These are phyloP conservation scores for Pichia sp. DNA, from an alignment of 1,139 yeast genomes.

Conservation along the genomic window DNA sequence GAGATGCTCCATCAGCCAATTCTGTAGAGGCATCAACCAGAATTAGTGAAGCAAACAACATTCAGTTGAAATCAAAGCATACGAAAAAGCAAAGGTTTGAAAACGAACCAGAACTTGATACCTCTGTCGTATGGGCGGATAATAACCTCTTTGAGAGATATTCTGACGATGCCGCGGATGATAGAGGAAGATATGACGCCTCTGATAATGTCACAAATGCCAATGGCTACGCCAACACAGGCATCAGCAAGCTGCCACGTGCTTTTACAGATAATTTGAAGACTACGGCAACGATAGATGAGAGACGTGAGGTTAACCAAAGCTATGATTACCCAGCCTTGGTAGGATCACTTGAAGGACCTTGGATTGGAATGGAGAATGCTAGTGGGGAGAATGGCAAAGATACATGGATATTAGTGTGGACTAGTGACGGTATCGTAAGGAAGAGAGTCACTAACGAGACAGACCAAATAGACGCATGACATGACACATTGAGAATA, in stretches of 20 bases:
- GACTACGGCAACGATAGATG: slow-evolving; percentile 38
- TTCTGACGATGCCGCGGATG: too few relatives aligned
- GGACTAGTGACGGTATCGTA: slow-evolving; percentile 52
- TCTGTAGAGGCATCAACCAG: not conserved
- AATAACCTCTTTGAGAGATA: too few relatives aligned
- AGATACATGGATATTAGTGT: slow-evolving; percentile 31
- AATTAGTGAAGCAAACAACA: not conserved
- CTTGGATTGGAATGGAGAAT: slow-evolving; percentile 63
- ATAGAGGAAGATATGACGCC: too few relatives aligned
- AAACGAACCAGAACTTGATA: not conserved
- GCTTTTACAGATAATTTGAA: too few relatives aligned
- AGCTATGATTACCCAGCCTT: slow-evolving; percentile 74
- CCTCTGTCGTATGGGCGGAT: slow-evolving; percentile 2
- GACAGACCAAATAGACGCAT: too few relatives aligned
- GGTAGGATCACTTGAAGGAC: slow-evolving; percentile 67
- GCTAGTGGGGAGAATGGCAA: slow-evolving; percentile 43
- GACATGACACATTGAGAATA: too few relatives aligned
- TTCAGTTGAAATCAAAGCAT: too few relatives aligned
- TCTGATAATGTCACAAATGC: not conserved
- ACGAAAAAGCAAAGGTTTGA: too few relatives aligned
- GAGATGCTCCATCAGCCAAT: not conserved
- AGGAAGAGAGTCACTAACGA: slow-evolving; percentile 32
- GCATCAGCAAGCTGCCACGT: not conserved
- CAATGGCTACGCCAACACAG: not conserved
- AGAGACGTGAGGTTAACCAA: slow-evolving; percentile 51